phyloP scores from a whole-genome alignment of 148 eudicot genomes.

The Polygonum aviculare region DNA sequence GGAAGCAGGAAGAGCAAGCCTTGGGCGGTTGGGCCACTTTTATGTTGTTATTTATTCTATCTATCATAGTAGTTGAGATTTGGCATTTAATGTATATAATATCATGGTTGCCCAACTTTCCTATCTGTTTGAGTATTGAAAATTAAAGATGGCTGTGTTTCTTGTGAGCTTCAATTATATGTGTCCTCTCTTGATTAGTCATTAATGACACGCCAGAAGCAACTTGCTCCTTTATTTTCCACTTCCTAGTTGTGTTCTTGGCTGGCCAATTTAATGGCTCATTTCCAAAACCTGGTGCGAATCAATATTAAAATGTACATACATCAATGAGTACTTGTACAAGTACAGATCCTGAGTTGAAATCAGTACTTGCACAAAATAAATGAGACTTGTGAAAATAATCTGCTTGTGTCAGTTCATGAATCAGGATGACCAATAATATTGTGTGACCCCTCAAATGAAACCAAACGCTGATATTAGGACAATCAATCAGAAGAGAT shows the following conservation, averaged over 20 bases:
- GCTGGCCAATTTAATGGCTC: background rate
- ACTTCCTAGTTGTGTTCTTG: background rate
- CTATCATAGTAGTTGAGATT: background rate
- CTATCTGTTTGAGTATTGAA: background rate
- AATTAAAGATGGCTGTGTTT: background rate
- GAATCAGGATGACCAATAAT: conserved; percentile 5
- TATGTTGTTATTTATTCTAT: background rate
- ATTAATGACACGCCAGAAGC: background rate
- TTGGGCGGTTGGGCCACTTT: background rate
- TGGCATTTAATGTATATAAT: background rate
- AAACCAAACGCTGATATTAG: background rate
- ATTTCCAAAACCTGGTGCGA: background rate
- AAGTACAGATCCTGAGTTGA: background rate
- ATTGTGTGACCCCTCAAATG: conserved; percentile 3
- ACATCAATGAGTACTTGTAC: background rate
- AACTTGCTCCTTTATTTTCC: background rate
- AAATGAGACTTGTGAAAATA: background rate
- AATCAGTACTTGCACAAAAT: background rate
- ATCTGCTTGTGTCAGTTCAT: background rate
- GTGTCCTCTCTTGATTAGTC: background rate
- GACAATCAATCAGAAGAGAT: background rate
- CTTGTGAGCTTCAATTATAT: conserved; percentile 1
- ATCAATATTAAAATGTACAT: background rate
- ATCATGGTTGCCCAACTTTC: background rate
- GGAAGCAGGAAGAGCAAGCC: conserved; percentile 1